Evolutionary conservation across 352 stramenopile genomes (phyloP).

Genomic region (Pythium phragmitis): DNA sequence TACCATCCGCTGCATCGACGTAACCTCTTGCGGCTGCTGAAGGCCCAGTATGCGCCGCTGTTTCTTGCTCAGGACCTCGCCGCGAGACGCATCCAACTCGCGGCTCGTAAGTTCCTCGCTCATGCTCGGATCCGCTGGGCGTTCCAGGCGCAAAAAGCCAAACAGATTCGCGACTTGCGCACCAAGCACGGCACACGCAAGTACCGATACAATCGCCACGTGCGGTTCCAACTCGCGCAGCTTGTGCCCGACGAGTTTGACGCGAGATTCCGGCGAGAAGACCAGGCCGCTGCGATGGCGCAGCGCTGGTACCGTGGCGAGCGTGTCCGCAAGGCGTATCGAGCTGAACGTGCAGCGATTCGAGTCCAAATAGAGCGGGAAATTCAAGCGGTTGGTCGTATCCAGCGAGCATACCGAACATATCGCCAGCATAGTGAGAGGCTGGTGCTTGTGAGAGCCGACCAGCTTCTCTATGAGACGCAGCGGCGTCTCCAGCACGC

Average conservation of each 20-base stretch:
- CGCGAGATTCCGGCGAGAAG: conserved; percentile 42
- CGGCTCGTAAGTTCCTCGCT: conserved; percentile 39
- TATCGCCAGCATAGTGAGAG: conserved; percentile 2
- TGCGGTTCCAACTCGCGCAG: conserved; percentile 47
- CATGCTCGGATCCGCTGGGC: conserved; percentile 47
- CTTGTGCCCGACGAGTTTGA: conserved; percentile 50
- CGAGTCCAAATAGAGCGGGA: conserved; percentile 16
- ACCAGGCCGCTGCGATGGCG: conserved; percentile 31
- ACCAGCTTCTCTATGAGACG: conserved; percentile 42
- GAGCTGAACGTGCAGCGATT: conserved; percentile 20
- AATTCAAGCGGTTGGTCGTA: conserved; percentile 15
- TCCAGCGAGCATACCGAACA: conserved; percentile 19
- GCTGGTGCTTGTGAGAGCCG: background rate
- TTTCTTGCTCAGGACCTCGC: conserved; percentile 65
- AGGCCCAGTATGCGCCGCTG: conserved; percentile 44
- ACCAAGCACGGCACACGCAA: conserved; percentile 60
- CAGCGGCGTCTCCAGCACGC: conserved; percentile 33
- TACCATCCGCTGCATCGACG: conserved; percentile 43
- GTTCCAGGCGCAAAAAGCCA: conserved; percentile 31
- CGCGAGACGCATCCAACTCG: conserved; percentile 44
- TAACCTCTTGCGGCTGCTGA: conserved; percentile 35
- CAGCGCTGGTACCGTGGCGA: conserved; percentile 55
- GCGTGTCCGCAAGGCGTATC: conserved; percentile 32
- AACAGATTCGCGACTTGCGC: conserved; percentile 45
- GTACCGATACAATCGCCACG: conserved; percentile 60